Evolutionary conservation across 257 asterid species (phyloP).

Genomic region (Anisodus acutangulus): DNA sequence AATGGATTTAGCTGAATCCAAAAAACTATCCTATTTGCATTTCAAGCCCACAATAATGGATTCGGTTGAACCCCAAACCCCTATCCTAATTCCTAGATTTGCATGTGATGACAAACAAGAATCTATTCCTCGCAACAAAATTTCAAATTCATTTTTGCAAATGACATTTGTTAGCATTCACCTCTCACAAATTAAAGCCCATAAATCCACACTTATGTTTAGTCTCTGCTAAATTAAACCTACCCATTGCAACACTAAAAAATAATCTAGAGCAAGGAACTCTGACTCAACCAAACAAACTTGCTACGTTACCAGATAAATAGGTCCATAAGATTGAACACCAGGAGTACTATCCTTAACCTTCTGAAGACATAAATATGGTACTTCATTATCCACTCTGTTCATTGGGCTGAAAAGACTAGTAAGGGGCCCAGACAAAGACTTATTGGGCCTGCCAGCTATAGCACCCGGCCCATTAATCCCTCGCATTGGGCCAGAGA

Average conservation of each 20-base stretch:
- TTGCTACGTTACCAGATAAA: slow-evolving; percentile 71
- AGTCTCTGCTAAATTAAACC: not conserved
- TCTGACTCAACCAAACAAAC: not conserved
- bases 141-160: not conserved
- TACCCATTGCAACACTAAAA: not conserved
- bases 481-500: slow-evolving; percentile 59
- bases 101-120: not conserved
- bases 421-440: slow-evolving; percentile 66
- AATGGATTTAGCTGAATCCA: too few species aligned
- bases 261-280: not conserved
- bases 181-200: not conserved
- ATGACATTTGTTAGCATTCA: not conserved
- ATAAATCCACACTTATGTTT: not conserved
- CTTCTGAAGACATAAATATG: slow-evolving; percentile 64
- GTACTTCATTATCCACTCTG: slow-evolving; percentile 49
- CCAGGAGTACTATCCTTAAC: slow-evolving; percentile 38
- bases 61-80: too few species aligned
- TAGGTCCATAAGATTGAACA: slow-evolving; percentile 69
- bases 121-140: not conserved
- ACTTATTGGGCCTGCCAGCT: slow-evolving; percentile 36
- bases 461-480: slow-evolving; percentile 19
- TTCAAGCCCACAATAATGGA: too few species aligned
- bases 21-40: not conserved
- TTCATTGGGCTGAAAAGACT: slow-evolving; percentile 43
- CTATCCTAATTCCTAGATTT: not conserved